Evolutionary conservation across 2,329 filamentous ascomycete genomes (phyloP).

Genomic region (Escovopsis sp.): DNA sequence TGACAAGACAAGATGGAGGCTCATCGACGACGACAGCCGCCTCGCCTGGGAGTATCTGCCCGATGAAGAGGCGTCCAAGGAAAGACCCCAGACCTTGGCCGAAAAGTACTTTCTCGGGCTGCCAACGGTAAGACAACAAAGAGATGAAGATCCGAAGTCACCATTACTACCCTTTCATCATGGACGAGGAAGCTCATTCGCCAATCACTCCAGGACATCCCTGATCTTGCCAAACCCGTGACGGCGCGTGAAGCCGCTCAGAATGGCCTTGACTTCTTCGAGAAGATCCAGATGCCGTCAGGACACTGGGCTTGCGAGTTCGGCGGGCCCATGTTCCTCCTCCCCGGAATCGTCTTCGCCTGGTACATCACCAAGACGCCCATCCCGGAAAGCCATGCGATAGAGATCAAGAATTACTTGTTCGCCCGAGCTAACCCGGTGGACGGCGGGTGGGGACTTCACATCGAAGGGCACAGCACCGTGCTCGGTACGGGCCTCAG

Average conservation of each 20-base stretch:
- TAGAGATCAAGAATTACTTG: slow-evolving; percentile 86
- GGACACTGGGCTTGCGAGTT: slow-evolving; percentile 98
- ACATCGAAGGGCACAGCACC: slow-evolving; percentile 85
- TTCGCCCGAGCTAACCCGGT: slow-evolving; percentile 70
- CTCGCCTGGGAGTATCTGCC: slow-evolving; percentile 92
- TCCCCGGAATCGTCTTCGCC: slow-evolving; percentile 70
- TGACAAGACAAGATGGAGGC: slow-evolving; percentile 70
- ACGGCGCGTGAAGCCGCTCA: slow-evolving; percentile 62
- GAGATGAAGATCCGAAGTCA: too few species aligned
- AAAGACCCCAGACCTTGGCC: slow-evolving; percentile 77
- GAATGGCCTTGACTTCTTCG: slow-evolving; percentile 82
- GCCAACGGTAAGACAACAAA: slow-evolving; percentile 52
- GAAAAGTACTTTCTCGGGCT: slow-evolving; percentile 82
- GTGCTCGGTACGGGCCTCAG: slow-evolving; percentile 86
- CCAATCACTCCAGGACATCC: slow-evolving; percentile 44
- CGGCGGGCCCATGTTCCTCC: slow-evolving; percentile 89
- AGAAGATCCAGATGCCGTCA: slow-evolving; percentile 71
- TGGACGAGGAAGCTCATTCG: neutral
- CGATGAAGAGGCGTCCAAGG: slow-evolving; percentile 51
- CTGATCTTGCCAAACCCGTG: slow-evolving; percentile 53
- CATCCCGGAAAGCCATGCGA: slow-evolving; percentile 64
- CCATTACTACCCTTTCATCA: neutral
- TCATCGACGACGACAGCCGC: slow-evolving; percentile 67
- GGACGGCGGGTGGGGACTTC: slow-evolving; percentile 94
- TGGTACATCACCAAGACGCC: slow-evolving; percentile 85